Evolutionary conservation across 2,329 filamentous ascomycete genomes (phyloP), one percentile per base, ranked within the genome.

Genomic region (Colletotrichum sp.): DNA sequence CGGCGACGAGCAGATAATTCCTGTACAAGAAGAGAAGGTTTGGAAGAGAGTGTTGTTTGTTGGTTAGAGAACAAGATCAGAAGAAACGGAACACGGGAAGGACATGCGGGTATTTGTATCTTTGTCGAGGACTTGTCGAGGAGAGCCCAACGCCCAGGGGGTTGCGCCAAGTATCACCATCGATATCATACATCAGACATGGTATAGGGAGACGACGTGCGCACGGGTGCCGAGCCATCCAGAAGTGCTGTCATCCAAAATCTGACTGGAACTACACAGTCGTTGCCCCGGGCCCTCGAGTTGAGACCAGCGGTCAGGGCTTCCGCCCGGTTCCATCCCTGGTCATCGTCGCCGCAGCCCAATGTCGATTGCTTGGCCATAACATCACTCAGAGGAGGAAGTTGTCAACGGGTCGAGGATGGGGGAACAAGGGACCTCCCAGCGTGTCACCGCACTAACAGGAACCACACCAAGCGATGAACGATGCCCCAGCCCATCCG

Each of bases 1-100:
- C 89, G 87, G 89, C 89, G 89, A 90, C 88, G 81, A 85, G 84
- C 82, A 84, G 81, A 81, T 82, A 77, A 79, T 81, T 82, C 77
- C 80, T 79, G 75, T 81, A 81, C 79, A 78, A 77, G 79, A 78
- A 79, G 73, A 78, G 78, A 78, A 79, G 28, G 76, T 77, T 77
- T 55, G 67, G 64, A 74, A 65, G 70, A 66, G 65, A 79, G 72
- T 66, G 72, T 36, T 52, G 43, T 71, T 64, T 68, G 68, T 63
- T 60, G 59, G 32, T 65, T 64, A 69, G 36, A 60, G 32, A 68
- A n/a, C 21, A 26, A 52, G 28, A 55, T 6, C 71, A 73, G 30
- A 68, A 64, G 69, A 72, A 75, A 77, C 61, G 64, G 65, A 65
- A 75, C 71, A 77, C 72, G 73, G 70, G 72, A 68, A 77, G 71